Base-by-base conservation (phyloP, 1,284 basidiomycete genomes). In the Heterobasidion occidentale region DNA sequence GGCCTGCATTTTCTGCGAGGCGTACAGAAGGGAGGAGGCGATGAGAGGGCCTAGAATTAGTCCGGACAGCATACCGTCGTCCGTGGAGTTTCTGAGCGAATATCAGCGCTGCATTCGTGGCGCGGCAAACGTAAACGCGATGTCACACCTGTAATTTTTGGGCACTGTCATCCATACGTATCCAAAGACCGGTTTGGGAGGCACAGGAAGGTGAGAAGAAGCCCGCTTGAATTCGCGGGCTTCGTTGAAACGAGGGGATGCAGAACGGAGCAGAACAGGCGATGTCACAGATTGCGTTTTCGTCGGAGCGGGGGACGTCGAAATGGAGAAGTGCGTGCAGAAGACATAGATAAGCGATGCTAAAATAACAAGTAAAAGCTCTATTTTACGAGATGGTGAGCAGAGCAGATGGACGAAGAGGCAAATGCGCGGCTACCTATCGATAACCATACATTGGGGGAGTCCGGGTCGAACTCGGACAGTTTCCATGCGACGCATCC, bases 161-260 rank as follows among this genome's bases (percentile, higher is more conserved):
- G 88, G 86, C 9, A 91, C 88, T n/a, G 90, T 88, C 90, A 92
- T 92, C 88, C 88, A 92, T 36, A 92, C 77, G 65, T 84, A 88
- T 38, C 84, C 81, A 27, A 60, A 81, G 59, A 80, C 77, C n/a
- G 71, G 68, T 69, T 77, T 79, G 58, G 69, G 74, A 17, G 65
- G 61, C 33, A 58, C 48, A 61, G 53, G 52, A 52, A 63, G 60
- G 58, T 64, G 56, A 60, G 67, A 49, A 56, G 63, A 61, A 34
- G 64, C 63, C 56, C 77, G 78, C 65, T 68, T 78, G 38, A 57
- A 62, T 17, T 80, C 79, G 48, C 77, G 77, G 54, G 61, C 52
- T 12, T 84, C 81, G n/a, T 67, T 56, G 51, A 67, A 58, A 49
- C 77, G 75, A 53, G 77, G 74, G 9, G 80, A 77, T 36, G 62